These are phyloP conservation scores for Globisporangium nunn DNA, from an alignment of 352 stramenopile species.

Conservation along the genomic window DNA sequence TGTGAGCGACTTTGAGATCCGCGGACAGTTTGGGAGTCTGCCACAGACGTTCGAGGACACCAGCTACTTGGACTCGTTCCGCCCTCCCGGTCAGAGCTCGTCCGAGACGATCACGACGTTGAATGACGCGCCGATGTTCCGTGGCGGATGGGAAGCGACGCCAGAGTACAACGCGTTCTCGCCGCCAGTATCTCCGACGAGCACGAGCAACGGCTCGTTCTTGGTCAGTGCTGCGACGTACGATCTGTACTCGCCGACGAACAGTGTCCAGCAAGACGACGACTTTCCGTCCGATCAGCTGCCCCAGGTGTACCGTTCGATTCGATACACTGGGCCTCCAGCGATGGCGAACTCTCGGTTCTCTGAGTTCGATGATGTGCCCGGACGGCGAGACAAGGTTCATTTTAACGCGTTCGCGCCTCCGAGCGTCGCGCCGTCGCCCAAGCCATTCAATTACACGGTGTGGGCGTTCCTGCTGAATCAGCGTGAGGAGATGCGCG, in stretches of 20 bases:
- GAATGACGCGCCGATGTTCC: constrained; percentile 5
- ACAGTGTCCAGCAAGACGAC: constrained; percentile 38
- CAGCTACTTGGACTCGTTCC: constrained; percentile 6
- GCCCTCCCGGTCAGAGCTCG: constrained; percentile 9
- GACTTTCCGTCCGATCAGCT: constrained; percentile 69
- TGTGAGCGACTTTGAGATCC: constrained; percentile 13
- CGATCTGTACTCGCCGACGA: constrained; percentile 43
- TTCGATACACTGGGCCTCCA: constrained; percentile 32
- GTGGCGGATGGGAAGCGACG: background rate
- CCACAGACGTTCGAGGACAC: constrained; percentile 13
- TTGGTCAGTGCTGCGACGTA: constrained; percentile 21
- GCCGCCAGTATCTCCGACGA: constrained; percentile 24
- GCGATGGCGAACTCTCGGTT: constrained; percentile 12
- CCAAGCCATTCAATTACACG: constrained; percentile 60
- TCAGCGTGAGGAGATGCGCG: constrained; percentile 61
- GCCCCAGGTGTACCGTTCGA: constrained; percentile 69
- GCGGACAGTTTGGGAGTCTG: constrained; percentile 5
- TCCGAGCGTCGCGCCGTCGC: constrained; percentile 42
- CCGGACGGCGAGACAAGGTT: constrained; percentile 52
- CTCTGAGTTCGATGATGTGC: constrained; percentile 33
- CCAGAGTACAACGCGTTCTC: constrained; percentile 44
- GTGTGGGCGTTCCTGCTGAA: constrained; percentile 73
- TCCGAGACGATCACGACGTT: constrained; percentile 11
- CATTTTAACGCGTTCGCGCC: constrained; percentile 75
- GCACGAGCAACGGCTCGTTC: constrained; percentile 20